These are phyloP conservation scores for Boletus speciosus DNA, from an alignment of 768 basidiomycete genomes.

Conservation along the genomic window DNA sequence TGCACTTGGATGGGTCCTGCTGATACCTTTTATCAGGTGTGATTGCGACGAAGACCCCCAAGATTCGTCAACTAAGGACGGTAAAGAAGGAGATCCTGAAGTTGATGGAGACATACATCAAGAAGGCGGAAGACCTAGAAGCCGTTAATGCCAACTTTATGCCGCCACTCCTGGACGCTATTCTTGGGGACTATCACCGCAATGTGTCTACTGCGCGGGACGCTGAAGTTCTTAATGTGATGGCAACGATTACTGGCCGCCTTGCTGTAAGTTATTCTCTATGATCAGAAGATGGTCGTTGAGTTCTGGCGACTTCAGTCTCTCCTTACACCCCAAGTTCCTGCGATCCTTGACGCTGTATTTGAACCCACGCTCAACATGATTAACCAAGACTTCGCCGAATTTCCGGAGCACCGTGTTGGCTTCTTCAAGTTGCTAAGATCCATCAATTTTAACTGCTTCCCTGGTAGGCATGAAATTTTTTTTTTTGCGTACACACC, in stretches of 20 bases:
- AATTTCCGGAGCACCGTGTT: slow-evolving; percentile 95
- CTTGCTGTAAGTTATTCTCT: slow-evolving; percentile 65
- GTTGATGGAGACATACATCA: slow-evolving; percentile 96
- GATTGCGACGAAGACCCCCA: slow-evolving; percentile 95
- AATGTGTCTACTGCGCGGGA: slow-evolving; percentile 93
- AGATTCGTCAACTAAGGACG: slow-evolving; percentile 88
- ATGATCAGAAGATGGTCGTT: not conserved
- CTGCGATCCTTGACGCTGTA: slow-evolving; percentile 92
- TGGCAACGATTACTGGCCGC: slow-evolving; percentile 88
- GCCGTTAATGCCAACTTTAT: slow-evolving; percentile 89
- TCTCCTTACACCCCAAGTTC: slow-evolving; percentile 88
- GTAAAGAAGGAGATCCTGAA: slow-evolving; percentile 99
- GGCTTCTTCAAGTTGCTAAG: slow-evolving; percentile 96
- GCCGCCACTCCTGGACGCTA: slow-evolving; percentile 92
- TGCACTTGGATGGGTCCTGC: not conserved
- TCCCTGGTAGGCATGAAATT: slow-evolving; percentile 70
- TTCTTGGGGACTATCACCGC: slow-evolving; percentile 94
- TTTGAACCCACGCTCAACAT: slow-evolving; percentile 96
- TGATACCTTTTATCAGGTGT: slow-evolving; percentile 48
- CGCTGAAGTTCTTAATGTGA: slow-evolving; percentile 95
- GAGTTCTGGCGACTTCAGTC: slow-evolving; percentile 42
- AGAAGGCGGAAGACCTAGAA: slow-evolving; percentile 95
- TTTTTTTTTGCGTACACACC: not conserved
- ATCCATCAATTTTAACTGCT: slow-evolving; percentile 89
- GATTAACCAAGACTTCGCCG: slow-evolving; percentile 99